Evolutionary conservation across 768 basidiomycete genomes (phyloP), one percentile per base, ranked within the genome.

Genomic region (Leccinum rimulosum): DNA sequence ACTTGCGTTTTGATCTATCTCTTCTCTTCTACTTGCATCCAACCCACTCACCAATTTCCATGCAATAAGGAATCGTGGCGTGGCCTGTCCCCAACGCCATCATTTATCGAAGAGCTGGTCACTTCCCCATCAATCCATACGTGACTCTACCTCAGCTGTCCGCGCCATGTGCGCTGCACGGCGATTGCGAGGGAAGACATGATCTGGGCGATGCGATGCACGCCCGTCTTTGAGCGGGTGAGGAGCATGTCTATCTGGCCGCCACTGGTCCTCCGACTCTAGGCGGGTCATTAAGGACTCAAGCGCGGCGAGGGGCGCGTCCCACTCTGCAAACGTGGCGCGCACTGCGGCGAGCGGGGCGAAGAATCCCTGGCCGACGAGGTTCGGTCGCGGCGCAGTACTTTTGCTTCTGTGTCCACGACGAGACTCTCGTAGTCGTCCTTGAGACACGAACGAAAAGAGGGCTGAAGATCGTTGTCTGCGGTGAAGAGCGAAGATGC

Each of bases 321-420:
- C 91, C 95, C 95, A 97, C 71, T 84, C 84, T 7, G 90, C 83
- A 71, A 96, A 95, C 17, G 82, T 84, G 14, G 95, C 92, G 55
- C 89, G 84, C 60, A 97, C 75, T 6, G 87, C 86, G 0, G 94
- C 91, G 33, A 97, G 77, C 4, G 94, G 93, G 5, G 96, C 93
- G 68, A 89, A 94, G 4, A 89, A 87, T 9, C 86, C 85, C 57
- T 81, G 81, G 22, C 84, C 89, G 35, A 95, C 93, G 27, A 94
- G 80, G 54, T 77, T 80, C 14, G 87, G 78, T 95, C 93, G 50
- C 88, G 84, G 38, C 76, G 78, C 38, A 96, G 79, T 27, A 96
- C 79, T 67, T 85, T 90, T 27, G 85, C 84, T 69, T 96, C 93
- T 1, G 90, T 93, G 58, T 87, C 82, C 4, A 93, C 81, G 30